Base-by-base conservation (phyloP, 495 filamentous ascomycete genomes). In the Melanomma pulvis-pyrius region DNA sequence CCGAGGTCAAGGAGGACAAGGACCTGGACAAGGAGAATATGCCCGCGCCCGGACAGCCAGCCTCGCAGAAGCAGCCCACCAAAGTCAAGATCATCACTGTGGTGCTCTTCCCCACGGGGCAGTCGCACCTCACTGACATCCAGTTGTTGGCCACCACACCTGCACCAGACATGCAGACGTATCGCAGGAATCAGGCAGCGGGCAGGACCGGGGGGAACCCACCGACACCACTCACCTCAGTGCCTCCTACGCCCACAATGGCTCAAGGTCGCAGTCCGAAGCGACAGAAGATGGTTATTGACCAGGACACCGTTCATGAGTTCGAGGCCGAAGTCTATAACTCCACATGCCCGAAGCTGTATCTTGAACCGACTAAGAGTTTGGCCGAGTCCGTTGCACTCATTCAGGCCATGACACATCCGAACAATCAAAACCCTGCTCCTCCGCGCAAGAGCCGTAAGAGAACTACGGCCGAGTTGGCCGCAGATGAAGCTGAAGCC, bases 381-480 rank as follows among this genome's bases (percentile, higher is more conserved):
- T 77, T 86, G 13, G 83, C 88, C 46, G 89, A 91, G 61, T 83
- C 85, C 0, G 85, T 91, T 46, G 79, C 79, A 19, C 78, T 93
- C 12, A 80, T 97, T 6, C 83, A 92, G 50, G 79, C 82, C 34
- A 77, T 96, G 71, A 80, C 84, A 52, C 88, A 92, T 77, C 88
- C 92, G 1, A 84, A 90, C 12, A 91, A 97, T 71, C 82, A 82
- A 15, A 82, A 88, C 58, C 81, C 85, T 30, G 87, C 90, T 30
- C 93, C 96, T 1, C 82, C 88, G 55, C 92, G 92, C 17, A 97
- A 96, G 80, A 85, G 86, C 25, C 84, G 96, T 61, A 98, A 99
- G 82, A 85, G 93, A 61, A 99, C 94, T 0, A 88, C 92, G 12
- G 94, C 96, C 6, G 93, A 99, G 71, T 83, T 97, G 75, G 93